Evolutionary conservation across 78 protist genomes (phyloP), one percentile per base, ranked within the genome.

Genomic region (Thecamonas trahens): DNA sequence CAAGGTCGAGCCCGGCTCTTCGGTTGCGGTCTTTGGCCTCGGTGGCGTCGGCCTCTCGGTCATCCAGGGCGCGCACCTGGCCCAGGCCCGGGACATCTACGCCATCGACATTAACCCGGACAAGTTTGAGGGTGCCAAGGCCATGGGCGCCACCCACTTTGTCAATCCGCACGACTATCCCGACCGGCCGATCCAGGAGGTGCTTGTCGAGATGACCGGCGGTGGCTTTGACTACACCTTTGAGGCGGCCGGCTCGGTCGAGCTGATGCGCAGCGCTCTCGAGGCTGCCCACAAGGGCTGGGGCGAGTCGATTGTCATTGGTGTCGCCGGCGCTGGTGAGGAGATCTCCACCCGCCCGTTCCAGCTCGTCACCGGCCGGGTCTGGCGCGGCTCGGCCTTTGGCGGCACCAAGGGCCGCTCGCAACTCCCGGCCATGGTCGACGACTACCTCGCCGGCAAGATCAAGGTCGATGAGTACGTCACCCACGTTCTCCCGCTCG

Each of bases 351-450:
- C 94, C n/a, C 69, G 97, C 22, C 97, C 97, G 59, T 89, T 91
- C 91, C 95, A 91, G 72, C 71, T 91, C 17, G 95, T 94, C 24
- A 90, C 94, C 47, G 97, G 97, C 22, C 79, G 93, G 24, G 78
- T 57, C 35, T 87, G 92, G 93, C 55, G 68, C 58, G 89, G 92
- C 28, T n/a, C 79, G 1, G 88, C 92, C 35, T 87, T 84, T 50
- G 88, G 92, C 1, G 88, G 92, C n/a, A n/a, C n/a, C 8, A 85
- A 85, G 74, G 71, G 78, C 39, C 24, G 82, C 50, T 24, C 90
- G 24, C 67, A 82, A 71, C 31, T 88, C 7, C 91, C 95, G 37
- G 59, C 32, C 6, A 64, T 75, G 44, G 84, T 91, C 28, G 80
- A 84, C 20, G 70, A 67, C 76, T 82, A 84, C 61, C 35, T 77